Percentiles rank a stretch among this genome's conserved stretches.
These are phyloP conservation scores for Cucurbitaria berberidis DNA, from an alignment of 2,329 filamentous ascomycete genomes.

Conservation along the genomic window DNA sequence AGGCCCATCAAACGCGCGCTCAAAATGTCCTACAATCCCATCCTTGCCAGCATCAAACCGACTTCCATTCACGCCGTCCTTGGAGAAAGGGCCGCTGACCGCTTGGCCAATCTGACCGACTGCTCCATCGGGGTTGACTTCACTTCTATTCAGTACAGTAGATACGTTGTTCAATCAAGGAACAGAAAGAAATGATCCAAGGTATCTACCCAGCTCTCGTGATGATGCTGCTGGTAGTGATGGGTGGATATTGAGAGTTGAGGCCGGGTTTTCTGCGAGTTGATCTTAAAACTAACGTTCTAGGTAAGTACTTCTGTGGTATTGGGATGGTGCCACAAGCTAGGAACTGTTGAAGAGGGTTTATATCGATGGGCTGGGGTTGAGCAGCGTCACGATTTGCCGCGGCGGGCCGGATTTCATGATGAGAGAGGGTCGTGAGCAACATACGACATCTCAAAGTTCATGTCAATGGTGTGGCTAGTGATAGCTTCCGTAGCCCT, in stretches of 20 bases:
- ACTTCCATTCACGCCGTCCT: slow-evolving; percentile 61
- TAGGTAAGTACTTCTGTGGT: neutral
- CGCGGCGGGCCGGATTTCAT: slow-evolving; percentile 24
- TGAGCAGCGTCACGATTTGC: slow-evolving; percentile 10
- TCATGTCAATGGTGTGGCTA: slow-evolving; percentile 22
- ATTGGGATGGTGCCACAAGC: too few relatives aligned
- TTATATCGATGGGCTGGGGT: neutral
- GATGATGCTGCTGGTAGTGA: too few relatives aligned
- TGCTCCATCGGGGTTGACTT: slow-evolving; percentile 55
- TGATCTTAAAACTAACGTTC: too few relatives aligned
- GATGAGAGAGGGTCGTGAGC: slow-evolving; percentile 8
- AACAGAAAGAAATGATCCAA: too few relatives aligned
- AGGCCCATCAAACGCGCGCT: slow-evolving; percentile 54
- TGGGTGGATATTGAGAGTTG: too few relatives aligned
- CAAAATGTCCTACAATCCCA: slow-evolving; percentile 61
- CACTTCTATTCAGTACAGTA: neutral
- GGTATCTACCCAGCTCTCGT: too few relatives aligned
- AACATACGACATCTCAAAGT: neutral
- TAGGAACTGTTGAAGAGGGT: neutral
- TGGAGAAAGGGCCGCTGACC: slow-evolving; percentile 53
- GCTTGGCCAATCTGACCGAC: slow-evolving; percentile 60
- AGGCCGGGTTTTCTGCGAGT: too few relatives aligned
- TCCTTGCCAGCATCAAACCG: slow-evolving; percentile 62
- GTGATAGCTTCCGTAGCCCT: slow-evolving; percentile 10
- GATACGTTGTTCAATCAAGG: too few relatives aligned